Percentiles rank a stretch among this genome's conserved stretches.
Conservation (phyloP, 2,329 filamentous ascomycete genomes). For the Pseudonectria foliicola region DNA sequence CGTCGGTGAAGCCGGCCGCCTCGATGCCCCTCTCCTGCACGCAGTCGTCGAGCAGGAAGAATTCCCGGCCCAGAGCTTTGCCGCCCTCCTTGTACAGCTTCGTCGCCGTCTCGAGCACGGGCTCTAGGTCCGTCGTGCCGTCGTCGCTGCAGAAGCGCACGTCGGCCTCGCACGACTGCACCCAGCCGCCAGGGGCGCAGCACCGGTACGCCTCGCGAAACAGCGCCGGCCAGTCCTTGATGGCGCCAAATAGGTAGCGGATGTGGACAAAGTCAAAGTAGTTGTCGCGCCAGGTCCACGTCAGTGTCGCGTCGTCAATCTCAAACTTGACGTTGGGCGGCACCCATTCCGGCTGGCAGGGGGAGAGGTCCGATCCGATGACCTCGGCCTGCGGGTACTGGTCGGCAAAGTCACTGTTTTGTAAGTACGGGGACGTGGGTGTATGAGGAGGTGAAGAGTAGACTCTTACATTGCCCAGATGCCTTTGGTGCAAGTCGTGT, state of each 20-base stretch:
- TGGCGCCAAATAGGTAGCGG: neutral
- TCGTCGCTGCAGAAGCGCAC: neutral
- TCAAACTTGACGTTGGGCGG: constrained; percentile 1
- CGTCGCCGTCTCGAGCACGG: neutral
- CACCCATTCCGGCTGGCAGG: neutral
- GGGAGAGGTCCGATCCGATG: neutral
- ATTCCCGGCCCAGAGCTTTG: neutral
- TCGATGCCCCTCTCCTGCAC: neutral
- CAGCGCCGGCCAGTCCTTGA: neutral
- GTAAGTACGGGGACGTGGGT: neutral
- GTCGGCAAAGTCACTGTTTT: neutral
- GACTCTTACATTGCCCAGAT: constrained; percentile 18
- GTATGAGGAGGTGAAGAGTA: neutral
- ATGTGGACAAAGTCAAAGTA: constrained; percentile 1
- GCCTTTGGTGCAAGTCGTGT: no score
- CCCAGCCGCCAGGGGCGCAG: neutral
- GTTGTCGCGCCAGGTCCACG: neutral
- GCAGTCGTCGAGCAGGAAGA: neutral
- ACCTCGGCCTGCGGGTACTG: neutral
- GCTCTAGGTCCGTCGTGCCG: neutral
- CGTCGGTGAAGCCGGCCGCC: neutral
- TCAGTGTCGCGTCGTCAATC: neutral
- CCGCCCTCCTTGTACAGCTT: neutral
- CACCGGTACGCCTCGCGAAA: neutral
- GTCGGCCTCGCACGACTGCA: neutral